Percentiles rank a stretch among this genome's conserved stretches.
phyloP scores from a whole-genome alignment of 208 protist genomes.

The Trypanosoma avium region DNA sequence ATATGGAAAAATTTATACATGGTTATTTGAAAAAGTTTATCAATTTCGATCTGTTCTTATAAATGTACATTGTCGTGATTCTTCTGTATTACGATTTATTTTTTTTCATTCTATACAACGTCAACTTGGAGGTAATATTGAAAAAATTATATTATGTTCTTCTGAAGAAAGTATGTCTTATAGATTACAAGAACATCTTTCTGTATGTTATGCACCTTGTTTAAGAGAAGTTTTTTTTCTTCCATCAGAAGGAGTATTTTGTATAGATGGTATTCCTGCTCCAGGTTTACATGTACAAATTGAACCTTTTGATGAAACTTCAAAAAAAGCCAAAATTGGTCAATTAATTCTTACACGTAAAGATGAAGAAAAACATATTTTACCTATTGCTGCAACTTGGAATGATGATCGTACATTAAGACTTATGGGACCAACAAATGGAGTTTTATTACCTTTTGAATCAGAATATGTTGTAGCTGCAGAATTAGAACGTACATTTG shows the following conservation, averaged over 20 bases:
- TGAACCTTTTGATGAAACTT: slow-evolving; percentile 51
- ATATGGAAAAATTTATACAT: slow-evolving; percentile 64
- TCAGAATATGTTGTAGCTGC: slow-evolving; percentile 72
- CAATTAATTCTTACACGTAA: slow-evolving; percentile 38
- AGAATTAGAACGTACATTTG: slow-evolving; percentile 70
- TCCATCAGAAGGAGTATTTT: slow-evolving; percentile 65
- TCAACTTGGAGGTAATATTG: slow-evolving; percentile 74
- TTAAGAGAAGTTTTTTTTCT: slow-evolving; percentile 83
- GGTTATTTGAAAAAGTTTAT: slow-evolving; percentile 66
- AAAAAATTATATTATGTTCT: slow-evolving; percentile 61
- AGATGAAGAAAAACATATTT: slow-evolving; percentile 26
- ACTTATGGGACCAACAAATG: slow-evolving; percentile 59
- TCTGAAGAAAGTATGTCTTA: slow-evolving; percentile 79
- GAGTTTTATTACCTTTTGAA: slow-evolving; percentile 78
- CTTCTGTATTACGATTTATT: slow-evolving; percentile 59
- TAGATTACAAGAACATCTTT: slow-evolving; percentile 72
- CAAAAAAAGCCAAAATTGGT: slow-evolving; percentile 60
- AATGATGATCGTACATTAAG: slow-evolving; percentile 55
- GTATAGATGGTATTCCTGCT: slow-evolving; percentile 70
- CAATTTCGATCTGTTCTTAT: slow-evolving; percentile 78
- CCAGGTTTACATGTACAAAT: slow-evolving; percentile 55
- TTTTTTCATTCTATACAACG: slow-evolving; percentile 73
- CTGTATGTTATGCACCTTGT: slow-evolving; percentile 76
- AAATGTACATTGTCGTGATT: slow-evolving; percentile 73
- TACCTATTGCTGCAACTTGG: slow-evolving; percentile 75